These are phyloP conservation scores for Vanrija sp. DNA, from an alignment of 1,284 basidiomycete genomes.

Conservation along the genomic window DNA sequence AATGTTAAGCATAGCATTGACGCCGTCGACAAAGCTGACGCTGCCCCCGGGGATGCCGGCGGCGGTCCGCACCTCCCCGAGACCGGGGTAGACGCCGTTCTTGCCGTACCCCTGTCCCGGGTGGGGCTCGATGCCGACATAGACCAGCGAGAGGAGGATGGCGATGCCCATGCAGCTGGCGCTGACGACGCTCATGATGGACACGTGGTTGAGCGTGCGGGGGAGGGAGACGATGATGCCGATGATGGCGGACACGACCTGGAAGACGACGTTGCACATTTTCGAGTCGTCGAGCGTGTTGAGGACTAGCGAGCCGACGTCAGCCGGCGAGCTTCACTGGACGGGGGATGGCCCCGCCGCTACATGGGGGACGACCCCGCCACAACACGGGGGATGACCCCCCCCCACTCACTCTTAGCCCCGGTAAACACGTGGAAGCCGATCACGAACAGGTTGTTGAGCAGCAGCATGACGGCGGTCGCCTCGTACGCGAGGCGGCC, in stretches of 20 bases:
- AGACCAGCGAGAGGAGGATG: conserved; percentile 57
- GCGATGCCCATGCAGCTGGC: conserved; percentile 59
- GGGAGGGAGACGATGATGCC: conserved; percentile 55
- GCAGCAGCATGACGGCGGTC: conserved; percentile 36
- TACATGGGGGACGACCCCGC: no score
- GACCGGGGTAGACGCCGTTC: conserved; percentile 31
- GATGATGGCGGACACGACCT: conserved; percentile 50
- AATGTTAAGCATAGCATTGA: conserved; percentile 51
- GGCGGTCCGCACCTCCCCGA: conserved; percentile 33
- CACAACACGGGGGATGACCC: no score
- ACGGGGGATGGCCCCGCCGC: no score
- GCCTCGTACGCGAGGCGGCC: conserved; percentile 36
- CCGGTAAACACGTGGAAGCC: conserved; percentile 50
- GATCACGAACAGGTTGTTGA: conserved; percentile 46
- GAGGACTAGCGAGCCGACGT: conserved; percentile 36
- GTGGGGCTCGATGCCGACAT: conserved; percentile 54
- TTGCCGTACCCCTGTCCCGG: conserved; percentile 38
- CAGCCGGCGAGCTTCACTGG: no score
- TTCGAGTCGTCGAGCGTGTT: conserved; percentile 61
- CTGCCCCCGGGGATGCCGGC: conserved; percentile 42
- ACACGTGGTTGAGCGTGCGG: conserved; percentile 56
- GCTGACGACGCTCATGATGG: conserved; percentile 44
- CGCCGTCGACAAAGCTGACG: conserved; percentile 59
- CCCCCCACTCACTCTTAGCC: conserved; percentile 29
- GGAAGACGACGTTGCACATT: conserved; percentile 58